These are phyloP conservation scores for Bolboschoenus planiculmis DNA, from an alignment of 176 grass and related monocot species.

Conservation along the genomic window DNA sequence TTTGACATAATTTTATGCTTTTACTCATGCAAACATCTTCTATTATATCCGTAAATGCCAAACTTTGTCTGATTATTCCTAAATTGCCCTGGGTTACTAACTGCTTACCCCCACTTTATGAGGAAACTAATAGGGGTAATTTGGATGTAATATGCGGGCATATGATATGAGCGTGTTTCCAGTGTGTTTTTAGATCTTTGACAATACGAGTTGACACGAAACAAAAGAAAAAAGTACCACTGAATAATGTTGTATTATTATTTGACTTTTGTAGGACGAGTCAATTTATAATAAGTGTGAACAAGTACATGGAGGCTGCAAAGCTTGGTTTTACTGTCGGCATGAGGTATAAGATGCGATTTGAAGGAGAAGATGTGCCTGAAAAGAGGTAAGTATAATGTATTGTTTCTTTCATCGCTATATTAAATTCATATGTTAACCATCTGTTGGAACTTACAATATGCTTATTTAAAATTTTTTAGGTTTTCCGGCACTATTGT, in stretches of 20 bases:
- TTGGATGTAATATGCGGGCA: neutral
- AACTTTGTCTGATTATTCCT: neutral
- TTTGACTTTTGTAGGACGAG: slow-evolving; percentile 49
- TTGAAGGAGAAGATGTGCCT: slow-evolving; percentile 47
- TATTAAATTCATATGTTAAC: neutral
- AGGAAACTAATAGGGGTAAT: neutral
- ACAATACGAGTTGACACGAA: neutral
- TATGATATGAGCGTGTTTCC: neutral
- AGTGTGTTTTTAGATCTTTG: neutral
- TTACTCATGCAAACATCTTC: neutral
- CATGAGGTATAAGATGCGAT: slow-evolving; percentile 49
- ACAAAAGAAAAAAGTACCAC: neutral
- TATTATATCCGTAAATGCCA: neutral
- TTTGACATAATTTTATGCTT: neutral
- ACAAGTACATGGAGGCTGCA: slow-evolving; percentile 41
- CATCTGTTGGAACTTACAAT: neutral
- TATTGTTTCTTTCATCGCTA: slow-evolving; percentile 2
- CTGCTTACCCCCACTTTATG: neutral
- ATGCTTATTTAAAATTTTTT: slow-evolving; percentile 17
- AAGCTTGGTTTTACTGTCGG: slow-evolving; percentile 34
- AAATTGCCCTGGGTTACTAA: neutral
- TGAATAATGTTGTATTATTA: neutral
- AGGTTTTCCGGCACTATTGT: slow-evolving; percentile 80
- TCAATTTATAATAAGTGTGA: slow-evolving; percentile 51
- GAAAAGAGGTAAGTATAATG: slow-evolving; percentile 36